These are phyloP conservation scores for Colletotrichum trifolii DNA, from an alignment of 2,329 filamentous ascomycete genomes.

Conservation along the genomic window DNA sequence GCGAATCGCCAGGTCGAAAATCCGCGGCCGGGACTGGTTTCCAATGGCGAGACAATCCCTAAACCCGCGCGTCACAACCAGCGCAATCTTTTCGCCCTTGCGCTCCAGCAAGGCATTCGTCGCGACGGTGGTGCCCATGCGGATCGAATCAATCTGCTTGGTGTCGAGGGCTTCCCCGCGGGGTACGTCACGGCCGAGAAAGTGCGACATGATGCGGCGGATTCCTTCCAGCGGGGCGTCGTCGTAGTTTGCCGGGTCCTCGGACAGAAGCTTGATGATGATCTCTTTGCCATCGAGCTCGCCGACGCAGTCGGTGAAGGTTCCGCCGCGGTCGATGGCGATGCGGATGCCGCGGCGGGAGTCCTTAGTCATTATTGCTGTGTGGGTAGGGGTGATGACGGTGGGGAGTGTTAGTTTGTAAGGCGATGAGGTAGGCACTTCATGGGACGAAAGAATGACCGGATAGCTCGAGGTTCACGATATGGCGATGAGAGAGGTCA, in stretches of 20 bases:
- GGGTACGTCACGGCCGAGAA: slow-evolving; percentile 79
- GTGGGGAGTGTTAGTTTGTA: not conserved
- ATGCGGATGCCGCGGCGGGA: slow-evolving; percentile 74
- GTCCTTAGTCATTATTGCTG: slow-evolving; percentile 47
- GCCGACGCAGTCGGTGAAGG: slow-evolving; percentile 92
- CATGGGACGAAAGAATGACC: too few species aligned
- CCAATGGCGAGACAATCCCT: slow-evolving; percentile 89
- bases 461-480: too few species aligned
- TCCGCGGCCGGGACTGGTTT: slow-evolving; percentile 88
- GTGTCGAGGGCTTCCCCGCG: slow-evolving; percentile 85
- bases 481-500: too few species aligned
- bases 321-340: slow-evolving; percentile 84
- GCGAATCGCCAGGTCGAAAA: slow-evolving; percentile 89
- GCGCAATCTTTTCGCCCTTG: slow-evolving; percentile 88
- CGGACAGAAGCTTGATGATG: slow-evolving; percentile 88
- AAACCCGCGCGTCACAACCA: slow-evolving; percentile 90
- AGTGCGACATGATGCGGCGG: slow-evolving; percentile 83
- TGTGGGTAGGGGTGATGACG: not conserved
- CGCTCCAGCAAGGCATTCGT: slow-evolving; percentile 92
- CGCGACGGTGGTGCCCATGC: slow-evolving; percentile 95
- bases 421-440: not conserved
- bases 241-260: slow-evolving; percentile 89
- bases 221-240: slow-evolving; percentile 95
- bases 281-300: slow-evolving; percentile 83
- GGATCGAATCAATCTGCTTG: slow-evolving; percentile 85